Base-by-base conservation (phyloP, 176 grass and related monocot genomes). In the Phyllostachys edulis region DNA sequence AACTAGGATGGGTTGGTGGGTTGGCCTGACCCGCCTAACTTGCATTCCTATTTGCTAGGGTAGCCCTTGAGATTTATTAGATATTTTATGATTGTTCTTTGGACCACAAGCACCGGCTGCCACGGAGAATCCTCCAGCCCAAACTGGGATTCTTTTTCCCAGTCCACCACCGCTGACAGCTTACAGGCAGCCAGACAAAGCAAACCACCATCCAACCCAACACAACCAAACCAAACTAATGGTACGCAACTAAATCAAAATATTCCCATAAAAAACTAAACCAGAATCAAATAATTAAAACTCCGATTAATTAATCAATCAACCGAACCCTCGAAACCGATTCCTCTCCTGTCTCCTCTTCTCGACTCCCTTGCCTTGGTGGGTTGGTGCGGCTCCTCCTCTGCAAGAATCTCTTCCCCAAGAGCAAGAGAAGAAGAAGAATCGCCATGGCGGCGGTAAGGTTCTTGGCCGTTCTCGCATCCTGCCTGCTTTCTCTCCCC, bases 401-500 rank as follows among this genome's bases (percentile, higher is more conserved):
- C 52, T 39, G 11, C 74, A 23, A 60, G 3, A 39, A 32, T 50
- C 36, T 9, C 16, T 10, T 51, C 45, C 1, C n/a, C 40, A 23
- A 45, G 10, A 79, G 60, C 5, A 11, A 5, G 20, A 10, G 57
- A 11, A 24, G 55, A 37, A 15, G 45, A 38, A 36, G 57, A 52
- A 68, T 38, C 77, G 41, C 41, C 9, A 80, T 67, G 77, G 77
- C 77, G 10, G 77, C 62, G 62, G 62, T 80, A n/a, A 80, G 77
- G 9, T 38, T 67, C 61, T 49, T 18, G 5, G 17, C 23, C 1
- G 17, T 29, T 47, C 16, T 15, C 17, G 24, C 12, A 10, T 38
- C 3, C 65, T 21, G 3, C 0, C 10, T 37, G 63, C 38, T 4
- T 26, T 13, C 21, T 10, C 39, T 41, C 27, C 6, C 44, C 44